A percentile compares a stretch with the other conserved stretches of the same genome.
phyloP scores from a whole-genome alignment of 2,329 filamentous ascomycete species.

The Alternaria ventricosa region DNA sequence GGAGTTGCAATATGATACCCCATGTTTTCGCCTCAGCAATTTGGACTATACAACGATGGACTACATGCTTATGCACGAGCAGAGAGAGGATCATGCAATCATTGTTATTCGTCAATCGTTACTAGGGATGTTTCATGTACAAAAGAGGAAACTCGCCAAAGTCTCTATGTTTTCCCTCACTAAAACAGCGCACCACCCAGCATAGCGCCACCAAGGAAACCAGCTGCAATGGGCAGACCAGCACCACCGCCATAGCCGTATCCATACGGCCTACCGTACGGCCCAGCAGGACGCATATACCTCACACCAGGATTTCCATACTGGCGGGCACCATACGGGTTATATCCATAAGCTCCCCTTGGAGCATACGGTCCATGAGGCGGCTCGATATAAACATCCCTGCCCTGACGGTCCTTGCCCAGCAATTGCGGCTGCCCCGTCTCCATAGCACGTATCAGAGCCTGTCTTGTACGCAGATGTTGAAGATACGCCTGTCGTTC shows the following conservation, averaged over 20 bases:
- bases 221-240: slow-evolving; percentile 45
- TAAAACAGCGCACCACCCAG: slow-evolving; percentile 42
- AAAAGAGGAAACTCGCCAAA: background rate
- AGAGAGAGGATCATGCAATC: background rate
- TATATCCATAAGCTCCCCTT: slow-evolving; percentile 50
- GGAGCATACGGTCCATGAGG: slow-evolving; percentile 48
- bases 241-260: slow-evolving; percentile 49
- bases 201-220: slow-evolving; percentile 43
- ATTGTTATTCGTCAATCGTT: background rate
- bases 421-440: slow-evolving; percentile 64
- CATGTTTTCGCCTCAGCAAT: background rate
- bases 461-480: slow-evolving; percentile 59
- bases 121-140: background rate
- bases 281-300: slow-evolving; percentile 57
- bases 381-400: slow-evolving; percentile 66
- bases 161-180: background rate
- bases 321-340: slow-evolving; percentile 53
- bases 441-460: slow-evolving; percentile 58
- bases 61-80: background rate
- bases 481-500: slow-evolving; percentile 61
- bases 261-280: slow-evolving; percentile 53
- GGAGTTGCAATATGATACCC: slow-evolving; percentile 13
- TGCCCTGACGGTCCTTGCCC: slow-evolving; percentile 60
- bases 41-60: background rate
- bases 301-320: slow-evolving; percentile 58